Evolutionary conservation across 306 rosid species (phyloP).

Genomic region (Cucumis melo): DNA sequence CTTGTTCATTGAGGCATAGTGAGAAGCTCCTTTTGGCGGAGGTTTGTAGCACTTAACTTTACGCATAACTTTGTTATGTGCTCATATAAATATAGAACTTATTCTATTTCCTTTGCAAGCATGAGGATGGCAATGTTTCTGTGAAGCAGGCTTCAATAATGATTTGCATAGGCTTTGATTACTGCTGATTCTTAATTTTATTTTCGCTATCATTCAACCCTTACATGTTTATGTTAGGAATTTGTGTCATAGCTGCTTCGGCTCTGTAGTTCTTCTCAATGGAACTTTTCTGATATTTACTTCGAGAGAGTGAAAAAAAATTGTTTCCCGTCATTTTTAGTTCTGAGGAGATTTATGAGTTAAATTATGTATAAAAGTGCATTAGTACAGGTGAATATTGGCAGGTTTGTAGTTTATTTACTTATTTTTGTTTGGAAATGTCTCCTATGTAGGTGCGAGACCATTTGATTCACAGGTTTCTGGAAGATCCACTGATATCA

Average conservation of each 20-base stretch:
- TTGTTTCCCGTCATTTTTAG: not conserved
- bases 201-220: not conserved
- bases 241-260: not conserved
- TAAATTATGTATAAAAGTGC: not conserved
- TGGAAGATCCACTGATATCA: slow-evolving; percentile 69
- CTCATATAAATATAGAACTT: not conserved
- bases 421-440: not conserved
- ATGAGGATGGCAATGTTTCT: not conserved
- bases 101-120: not conserved
- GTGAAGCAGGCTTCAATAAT: not conserved
- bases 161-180: not conserved
- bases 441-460: slow-evolving; percentile 46
- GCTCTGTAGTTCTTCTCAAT: not conserved
- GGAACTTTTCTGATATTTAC: not conserved
- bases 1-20: slow-evolving; percentile 67
- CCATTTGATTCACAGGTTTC: slow-evolving; percentile 65
- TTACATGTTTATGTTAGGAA: not conserved
- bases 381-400: not conserved
- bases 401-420: not conserved
- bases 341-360: not conserved
- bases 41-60: slow-evolving; percentile 28
- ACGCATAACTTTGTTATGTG: not conserved
- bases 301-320: not conserved
- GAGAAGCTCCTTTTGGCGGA: slow-evolving; percentile 79
- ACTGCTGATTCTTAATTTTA: not conserved